phyloP scores from a whole-genome alignment of 345 rosid species.

The Rhodamnia rubescens region DNA sequence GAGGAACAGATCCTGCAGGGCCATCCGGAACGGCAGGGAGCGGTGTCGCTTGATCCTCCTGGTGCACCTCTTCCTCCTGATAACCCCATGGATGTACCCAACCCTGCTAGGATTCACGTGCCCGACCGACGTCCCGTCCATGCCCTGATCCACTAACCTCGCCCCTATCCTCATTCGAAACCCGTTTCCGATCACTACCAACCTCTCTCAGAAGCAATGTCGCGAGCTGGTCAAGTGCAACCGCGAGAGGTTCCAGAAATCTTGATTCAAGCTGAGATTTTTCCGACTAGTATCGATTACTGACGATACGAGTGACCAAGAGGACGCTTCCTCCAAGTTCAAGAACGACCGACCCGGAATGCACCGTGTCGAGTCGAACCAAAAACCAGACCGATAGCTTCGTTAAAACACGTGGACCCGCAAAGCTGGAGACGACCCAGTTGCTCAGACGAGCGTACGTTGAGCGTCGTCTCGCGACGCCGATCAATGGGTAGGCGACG shows the following conservation, averaged over 20 bases:
- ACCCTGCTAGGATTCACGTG: slow-evolving; percentile 12
- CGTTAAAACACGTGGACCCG: neutral
- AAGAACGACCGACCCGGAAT: neutral
- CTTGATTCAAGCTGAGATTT: neutral
- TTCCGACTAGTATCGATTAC: neutral
- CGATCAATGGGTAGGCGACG: neutral
- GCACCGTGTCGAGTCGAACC: neutral
- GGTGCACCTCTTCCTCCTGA: slow-evolving; percentile 14
- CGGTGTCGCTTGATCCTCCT: neutral
- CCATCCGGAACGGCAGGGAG: neutral
- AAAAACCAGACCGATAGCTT: neutral
- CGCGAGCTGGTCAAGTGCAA: neutral
- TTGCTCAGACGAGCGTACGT: neutral
- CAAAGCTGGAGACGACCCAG: neutral
- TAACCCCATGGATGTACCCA: slow-evolving; percentile 14
- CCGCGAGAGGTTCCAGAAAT: neutral
- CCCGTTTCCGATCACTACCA: neutral
- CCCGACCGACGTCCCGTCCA: neutral
- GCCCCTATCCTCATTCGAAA: slow-evolving; percentile 14
- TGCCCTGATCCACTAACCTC: slow-evolving; percentile 21
- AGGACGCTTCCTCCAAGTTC: neutral
- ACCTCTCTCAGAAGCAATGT: neutral
- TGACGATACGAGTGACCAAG: neutral
- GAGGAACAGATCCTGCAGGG: slow-evolving; percentile 36
- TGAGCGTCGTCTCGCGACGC: neutral